Base-by-base conservation (phyloP, 176 grass and related monocot genomes). In the Triticum monococcum region DNA sequence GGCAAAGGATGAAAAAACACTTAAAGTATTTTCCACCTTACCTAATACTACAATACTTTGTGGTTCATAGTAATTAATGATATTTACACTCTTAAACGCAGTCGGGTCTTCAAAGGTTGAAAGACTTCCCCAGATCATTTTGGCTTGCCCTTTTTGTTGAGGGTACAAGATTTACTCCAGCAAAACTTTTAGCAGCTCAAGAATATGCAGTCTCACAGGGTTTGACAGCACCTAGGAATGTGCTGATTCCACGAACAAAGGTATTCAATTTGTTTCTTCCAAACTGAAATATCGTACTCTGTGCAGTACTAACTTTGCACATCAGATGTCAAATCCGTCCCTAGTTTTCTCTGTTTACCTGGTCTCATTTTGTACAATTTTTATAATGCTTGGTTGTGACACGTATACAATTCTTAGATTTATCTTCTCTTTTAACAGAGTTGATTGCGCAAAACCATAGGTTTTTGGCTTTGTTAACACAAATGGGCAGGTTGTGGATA, bases 171-270 rank as follows among this genome's bases (percentile, higher is more conserved):
- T 77, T 77, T 32, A 77, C 74, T 77, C 74, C 74, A 33, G 74
- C 16, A 33, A 77, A 77, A 77, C 74, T 77, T 77, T 77, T 77
- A 77, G 92, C 92, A 82, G 93, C 95, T 78, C 95, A 98, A 86
- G 95, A 98, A 83, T 95, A 95, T 88, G 95, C 95, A 24, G 90
- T 89, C 35, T 93, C 90, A 80, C 92, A 98, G 82, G 89, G 93
- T 52, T 81, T 98, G 62, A 87, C 87, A 9, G 85, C 86, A 50
- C 95, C 95, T 70, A 92, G 91, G 73, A 98, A 98, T 93, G 91
- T 95, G 84, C 83, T 98, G 23, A 95, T 98, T 91, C 95, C 92
- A 79, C 95, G 92, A 60, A 98, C 95, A n/a, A 98, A 98, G 95
- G 95, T 98, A 85, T 32, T 38, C 9, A 5, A 56, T 56, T 79